Percentiles rank a stretch among this genome's conserved stretches.
These are phyloP conservation scores for Moelleriella libera DNA, from an alignment of 2,329 filamentous ascomycete genomes.

Conservation along the genomic window DNA sequence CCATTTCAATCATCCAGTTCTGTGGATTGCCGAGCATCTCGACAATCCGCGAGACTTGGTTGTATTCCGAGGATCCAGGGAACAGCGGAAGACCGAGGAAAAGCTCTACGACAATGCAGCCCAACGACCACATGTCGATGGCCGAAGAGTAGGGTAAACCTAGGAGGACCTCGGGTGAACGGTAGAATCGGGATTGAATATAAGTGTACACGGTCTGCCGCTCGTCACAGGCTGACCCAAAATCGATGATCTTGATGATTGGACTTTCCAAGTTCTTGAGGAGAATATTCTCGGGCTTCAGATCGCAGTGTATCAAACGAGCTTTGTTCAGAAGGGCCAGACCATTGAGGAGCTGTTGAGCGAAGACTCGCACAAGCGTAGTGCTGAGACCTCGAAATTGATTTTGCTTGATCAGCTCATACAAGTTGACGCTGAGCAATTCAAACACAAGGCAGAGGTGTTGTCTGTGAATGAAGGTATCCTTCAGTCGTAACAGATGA, in stretches of 20 bases:
- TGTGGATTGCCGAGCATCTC: constrained; percentile 96
- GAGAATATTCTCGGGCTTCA: constrained; percentile 96
- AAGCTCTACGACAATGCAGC: constrained; percentile 94
- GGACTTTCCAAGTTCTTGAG: constrained; percentile 97
- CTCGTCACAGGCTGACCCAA: constrained; percentile 95
- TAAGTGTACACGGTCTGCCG: constrained; percentile 98
- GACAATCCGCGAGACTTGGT: constrained; percentile 90
- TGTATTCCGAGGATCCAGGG: constrained; percentile 95
- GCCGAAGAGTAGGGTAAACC: constrained; percentile 94
- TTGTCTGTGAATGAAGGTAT: constrained; percentile 95
- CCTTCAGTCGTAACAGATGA: constrained; percentile 83
- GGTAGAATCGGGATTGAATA: constrained; percentile 95
- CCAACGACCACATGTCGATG: constrained; percentile 99
- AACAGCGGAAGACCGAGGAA: constrained; percentile 92
- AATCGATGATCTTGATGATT: constrained; percentile 99
- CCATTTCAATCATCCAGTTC: constrained; percentile 98
- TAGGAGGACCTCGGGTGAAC: constrained; percentile 90
- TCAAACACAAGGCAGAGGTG: constrained; percentile 96
- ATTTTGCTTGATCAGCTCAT: constrained; percentile 98
- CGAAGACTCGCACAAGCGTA: constrained; percentile 91
- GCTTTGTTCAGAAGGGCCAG: constrained; percentile 89
- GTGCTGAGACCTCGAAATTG: constrained; percentile 96
- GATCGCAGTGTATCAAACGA: constrained; percentile 89
- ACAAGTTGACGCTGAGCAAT: constrained; percentile 89
- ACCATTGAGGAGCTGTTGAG: constrained; percentile 88